A percentile compares a stretch with the other conserved stretches of the same genome.
Conservation (phyloP, 148 eudicot genomes). For the Pharnaceum exiguum region DNA sequence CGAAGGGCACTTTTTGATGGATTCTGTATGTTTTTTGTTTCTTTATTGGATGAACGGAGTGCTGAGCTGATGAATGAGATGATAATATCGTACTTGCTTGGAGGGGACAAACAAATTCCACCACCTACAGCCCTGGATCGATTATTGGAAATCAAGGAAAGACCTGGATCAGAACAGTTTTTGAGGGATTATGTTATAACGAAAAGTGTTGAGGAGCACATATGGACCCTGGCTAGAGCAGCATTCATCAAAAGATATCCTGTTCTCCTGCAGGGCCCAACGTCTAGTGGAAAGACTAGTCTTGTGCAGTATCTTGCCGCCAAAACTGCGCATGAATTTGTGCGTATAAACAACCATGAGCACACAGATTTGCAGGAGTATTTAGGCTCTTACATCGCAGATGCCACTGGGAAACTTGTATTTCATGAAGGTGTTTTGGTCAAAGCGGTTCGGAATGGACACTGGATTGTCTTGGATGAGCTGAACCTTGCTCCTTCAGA, state of each 20-base stretch:
- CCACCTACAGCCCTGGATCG: constrained; percentile 36
- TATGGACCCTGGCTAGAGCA: constrained; percentile 73
- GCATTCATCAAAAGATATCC: constrained; percentile 79
- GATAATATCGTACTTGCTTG: constrained; percentile 47
- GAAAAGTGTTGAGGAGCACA: constrained; percentile 69
- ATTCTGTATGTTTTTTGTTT: constrained; percentile 86
- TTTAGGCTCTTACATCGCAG: constrained; percentile 89
- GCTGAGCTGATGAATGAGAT: constrained; percentile 55
- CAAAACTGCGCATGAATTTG: constrained; percentile 83
- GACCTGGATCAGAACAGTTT: constrained; percentile 32
- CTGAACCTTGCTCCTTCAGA: constrained; percentile 97
- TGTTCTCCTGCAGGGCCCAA: constrained; percentile 94
- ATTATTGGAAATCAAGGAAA: constrained; percentile 34
- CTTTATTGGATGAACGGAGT: constrained; percentile 65
- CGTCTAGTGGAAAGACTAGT: constrained; percentile 98
- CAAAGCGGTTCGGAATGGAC: constrained; percentile 85
- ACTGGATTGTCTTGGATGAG: constrained; percentile 97
- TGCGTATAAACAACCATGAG: constrained; percentile 93
- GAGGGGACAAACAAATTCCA: constrained; percentile 38
- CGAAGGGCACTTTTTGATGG: constrained; percentile 78
- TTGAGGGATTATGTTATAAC: constrained; percentile 63
- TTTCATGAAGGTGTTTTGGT: constrained; percentile 91
- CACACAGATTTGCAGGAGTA: constrained; percentile 98
- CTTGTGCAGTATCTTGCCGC: constrained; percentile 91
- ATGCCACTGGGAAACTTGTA: constrained; percentile 71